phyloP scores from a whole-genome alignment of 1,139 yeast species.

The Yarrowia galli region DNA sequence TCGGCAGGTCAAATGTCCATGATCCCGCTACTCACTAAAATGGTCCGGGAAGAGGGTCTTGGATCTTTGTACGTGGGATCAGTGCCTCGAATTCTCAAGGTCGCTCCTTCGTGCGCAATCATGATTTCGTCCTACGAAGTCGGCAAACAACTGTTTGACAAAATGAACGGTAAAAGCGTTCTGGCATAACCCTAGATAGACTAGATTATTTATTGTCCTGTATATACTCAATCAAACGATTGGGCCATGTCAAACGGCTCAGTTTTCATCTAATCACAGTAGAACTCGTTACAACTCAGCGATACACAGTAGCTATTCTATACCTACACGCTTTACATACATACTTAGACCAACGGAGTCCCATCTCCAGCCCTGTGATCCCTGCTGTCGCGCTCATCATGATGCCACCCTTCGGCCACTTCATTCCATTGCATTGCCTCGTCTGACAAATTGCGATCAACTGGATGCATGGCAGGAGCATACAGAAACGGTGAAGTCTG shows the following conservation, averaged over 20 bases:
- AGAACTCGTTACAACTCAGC: not conserved
- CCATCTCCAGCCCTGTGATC: not conserved
- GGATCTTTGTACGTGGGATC: slow-evolving; percentile 83
- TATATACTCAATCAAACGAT: slow-evolving; percentile 11
- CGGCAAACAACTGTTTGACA: slow-evolving; percentile 67
- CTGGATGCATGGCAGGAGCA: slow-evolving; percentile 26
- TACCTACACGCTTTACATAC: slow-evolving; percentile 8
- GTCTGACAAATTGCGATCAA: slow-evolving; percentile 9
- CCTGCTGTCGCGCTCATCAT: not conserved
- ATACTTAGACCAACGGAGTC: slow-evolving; percentile 3
- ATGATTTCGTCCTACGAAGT: slow-evolving; percentile 96
- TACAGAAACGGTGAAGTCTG: slow-evolving; percentile 34
- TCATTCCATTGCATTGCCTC: slow-evolving; percentile 37
- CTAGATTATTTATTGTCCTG: slow-evolving; percentile 33
- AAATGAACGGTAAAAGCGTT: slow-evolving; percentile 41
- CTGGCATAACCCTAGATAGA: slow-evolving; percentile 18
- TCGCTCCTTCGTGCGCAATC: slow-evolving; percentile 97
- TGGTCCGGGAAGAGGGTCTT: slow-evolving; percentile 74
- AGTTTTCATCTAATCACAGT: not conserved
- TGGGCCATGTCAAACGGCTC: not conserved
- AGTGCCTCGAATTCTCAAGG: slow-evolving; percentile 83
- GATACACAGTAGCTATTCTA: slow-evolving; percentile 8
- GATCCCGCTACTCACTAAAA: slow-evolving; percentile 68
- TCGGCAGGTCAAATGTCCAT: slow-evolving; percentile 54
- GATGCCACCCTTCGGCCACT: slow-evolving; percentile 33